Evolutionary conservation across 345 rosid genomes (phyloP).

Genomic region (Mercurialis annua): DNA sequence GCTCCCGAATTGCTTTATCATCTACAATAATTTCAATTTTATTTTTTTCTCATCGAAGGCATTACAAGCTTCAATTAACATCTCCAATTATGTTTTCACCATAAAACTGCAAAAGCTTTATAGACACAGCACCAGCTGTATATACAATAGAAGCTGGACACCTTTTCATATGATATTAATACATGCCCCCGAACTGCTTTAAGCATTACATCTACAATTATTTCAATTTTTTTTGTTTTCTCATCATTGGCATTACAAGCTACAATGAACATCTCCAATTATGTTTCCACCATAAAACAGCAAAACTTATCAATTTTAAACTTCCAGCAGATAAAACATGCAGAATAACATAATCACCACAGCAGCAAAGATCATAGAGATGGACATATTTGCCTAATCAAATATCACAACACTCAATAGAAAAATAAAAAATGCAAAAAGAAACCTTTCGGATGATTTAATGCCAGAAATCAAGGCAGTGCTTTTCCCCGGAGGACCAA

Average conservation of each 20-base stretch:
- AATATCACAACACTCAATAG: conserved; percentile 4
- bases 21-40: not conserved
- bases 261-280: not conserved
- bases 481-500: conserved; percentile 58
- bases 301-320: not conserved
- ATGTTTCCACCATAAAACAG: not conserved
- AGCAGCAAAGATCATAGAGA: not conserved
- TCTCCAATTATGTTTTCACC: not conserved
- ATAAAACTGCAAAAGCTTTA: not conserved
- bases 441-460: conserved; percentile 77
- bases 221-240: not conserved
- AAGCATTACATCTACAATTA: not conserved
- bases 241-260: not conserved
- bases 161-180: no score
- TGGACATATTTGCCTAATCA: not conserved
- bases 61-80: no score
- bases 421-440: conserved; percentile 5
- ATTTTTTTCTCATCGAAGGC: not conserved
- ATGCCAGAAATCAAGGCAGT: conserved; percentile 54
- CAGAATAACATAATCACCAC: not conserved
- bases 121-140: no score
- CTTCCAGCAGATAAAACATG: not conserved
- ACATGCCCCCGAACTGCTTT: not conserved
- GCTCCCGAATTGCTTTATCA: not conserved
- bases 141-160: not conserved